phyloP scores from a whole-genome alignment of 2,329 filamentous ascomycete genomes.

The Diaporthe sp. region DNA sequence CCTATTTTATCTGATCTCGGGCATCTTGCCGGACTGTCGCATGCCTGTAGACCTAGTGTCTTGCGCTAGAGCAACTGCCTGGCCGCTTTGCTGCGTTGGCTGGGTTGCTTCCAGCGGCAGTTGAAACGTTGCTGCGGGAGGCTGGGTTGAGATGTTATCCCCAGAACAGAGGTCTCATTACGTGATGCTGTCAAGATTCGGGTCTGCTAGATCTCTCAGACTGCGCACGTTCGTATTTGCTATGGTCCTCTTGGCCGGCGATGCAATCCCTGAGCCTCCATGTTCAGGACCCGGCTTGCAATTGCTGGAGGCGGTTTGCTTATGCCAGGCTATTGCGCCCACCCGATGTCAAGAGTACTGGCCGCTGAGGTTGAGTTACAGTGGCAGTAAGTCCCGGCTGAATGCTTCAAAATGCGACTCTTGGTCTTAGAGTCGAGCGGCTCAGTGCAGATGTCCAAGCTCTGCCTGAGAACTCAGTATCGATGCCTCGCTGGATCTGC shows the following conservation, averaged over 20 bases:
- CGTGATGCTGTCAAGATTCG: neutral
- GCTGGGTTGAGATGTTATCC: neutral
- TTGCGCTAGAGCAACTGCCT: neutral
- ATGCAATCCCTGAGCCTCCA: neutral
- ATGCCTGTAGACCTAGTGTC: slow-evolving; percentile 1
- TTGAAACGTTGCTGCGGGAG: slow-evolving; percentile 21
- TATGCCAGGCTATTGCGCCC: neutral
- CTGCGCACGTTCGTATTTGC: slow-evolving; percentile 23
- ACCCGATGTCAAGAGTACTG: neutral
- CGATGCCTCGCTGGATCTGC: neutral
- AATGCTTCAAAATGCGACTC: neutral
- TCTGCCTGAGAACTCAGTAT: slow-evolving; percentile 16
- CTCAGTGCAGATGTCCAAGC: slow-evolving; percentile 1
- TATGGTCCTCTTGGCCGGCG: slow-evolving; percentile 16
- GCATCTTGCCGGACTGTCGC: neutral
- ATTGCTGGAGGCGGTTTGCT: neutral
- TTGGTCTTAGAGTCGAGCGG: neutral
- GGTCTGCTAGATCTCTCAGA: slow-evolving; percentile 2
- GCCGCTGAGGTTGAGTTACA: neutral
- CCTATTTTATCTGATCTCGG: neutral
- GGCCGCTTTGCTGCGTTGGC: neutral
- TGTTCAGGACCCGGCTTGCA: neutral
- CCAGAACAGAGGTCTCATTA: neutral
- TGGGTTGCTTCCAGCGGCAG: slow-evolving; percentile 29
- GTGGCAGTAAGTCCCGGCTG: neutral